phyloP scores from a whole-genome alignment of 208 protist species.

The Endotrypanum monterogeii region DNA sequence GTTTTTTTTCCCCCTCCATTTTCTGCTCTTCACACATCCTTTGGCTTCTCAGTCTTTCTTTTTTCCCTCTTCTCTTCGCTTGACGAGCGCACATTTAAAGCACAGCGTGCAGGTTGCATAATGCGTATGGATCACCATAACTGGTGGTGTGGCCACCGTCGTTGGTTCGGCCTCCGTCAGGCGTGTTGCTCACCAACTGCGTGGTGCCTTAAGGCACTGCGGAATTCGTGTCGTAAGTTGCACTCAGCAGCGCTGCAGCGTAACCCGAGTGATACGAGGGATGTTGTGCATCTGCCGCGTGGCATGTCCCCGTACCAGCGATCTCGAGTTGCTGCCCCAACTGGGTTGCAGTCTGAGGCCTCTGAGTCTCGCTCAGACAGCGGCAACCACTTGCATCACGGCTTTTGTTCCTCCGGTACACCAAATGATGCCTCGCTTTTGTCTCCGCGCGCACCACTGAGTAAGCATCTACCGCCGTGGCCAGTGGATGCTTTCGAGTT shows the following conservation, averaged over 20 bases:
- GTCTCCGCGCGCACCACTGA: background rate
- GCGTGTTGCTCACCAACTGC: background rate
- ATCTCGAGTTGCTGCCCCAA: background rate
- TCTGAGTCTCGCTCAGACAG: background rate
- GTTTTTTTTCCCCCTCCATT: too few species aligned
- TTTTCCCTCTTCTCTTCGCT: background rate
- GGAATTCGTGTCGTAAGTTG: background rate
- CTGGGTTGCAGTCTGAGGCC: background rate
- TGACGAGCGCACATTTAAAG: background rate
- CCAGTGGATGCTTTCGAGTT: constrained; percentile 72
- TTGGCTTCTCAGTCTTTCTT: background rate
- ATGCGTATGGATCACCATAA: background rate
- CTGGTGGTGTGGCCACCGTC: background rate
- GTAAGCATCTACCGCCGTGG: constrained; percentile 50
- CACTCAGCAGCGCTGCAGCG: background rate
- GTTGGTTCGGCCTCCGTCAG: background rate
- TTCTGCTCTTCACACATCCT: background rate
- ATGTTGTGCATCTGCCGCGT: constrained; percentile 16
- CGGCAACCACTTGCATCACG: background rate
- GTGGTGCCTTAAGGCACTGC: background rate
- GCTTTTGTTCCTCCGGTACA: background rate
- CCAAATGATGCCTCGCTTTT: background rate
- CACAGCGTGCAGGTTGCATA: background rate
- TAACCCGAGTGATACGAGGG: background rate
- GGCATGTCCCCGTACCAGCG: constrained; percentile 22